These are phyloP conservation scores for Chaetomium strumarium DNA, from an alignment of 2,329 filamentous ascomycete genomes.

Conservation along the genomic window DNA sequence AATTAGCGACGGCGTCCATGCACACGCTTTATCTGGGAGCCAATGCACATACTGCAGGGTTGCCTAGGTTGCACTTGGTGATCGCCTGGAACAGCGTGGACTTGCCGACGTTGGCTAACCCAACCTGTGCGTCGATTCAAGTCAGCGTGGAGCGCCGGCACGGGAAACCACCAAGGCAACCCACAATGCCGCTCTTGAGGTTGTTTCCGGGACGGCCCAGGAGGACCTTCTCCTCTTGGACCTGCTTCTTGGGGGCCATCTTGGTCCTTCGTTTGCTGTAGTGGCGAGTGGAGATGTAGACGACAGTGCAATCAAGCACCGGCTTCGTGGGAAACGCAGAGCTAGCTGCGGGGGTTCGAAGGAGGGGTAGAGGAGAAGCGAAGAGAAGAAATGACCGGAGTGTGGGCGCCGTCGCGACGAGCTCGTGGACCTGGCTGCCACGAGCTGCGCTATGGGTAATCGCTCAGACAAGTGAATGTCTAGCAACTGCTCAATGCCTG, in stretches of 20 bases:
- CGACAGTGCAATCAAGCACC: conserved; percentile 46
- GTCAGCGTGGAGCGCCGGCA: conserved; percentile 27
- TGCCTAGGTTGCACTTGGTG: conserved; percentile 94
- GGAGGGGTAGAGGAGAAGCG: conserved; percentile 25
- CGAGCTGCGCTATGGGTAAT: conserved; percentile 14
- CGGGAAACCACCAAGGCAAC: conserved; percentile 16
- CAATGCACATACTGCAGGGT: conserved; percentile 75
- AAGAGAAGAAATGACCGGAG: conserved; percentile 21
- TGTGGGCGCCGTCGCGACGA: conserved; percentile 20
- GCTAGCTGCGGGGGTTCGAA: conserved; percentile 53
- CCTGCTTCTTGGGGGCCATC: conserved; percentile 94
- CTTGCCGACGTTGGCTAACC: conserved; percentile 98
- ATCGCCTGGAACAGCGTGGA: conserved; percentile 99
- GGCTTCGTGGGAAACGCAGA: conserved; percentile 54
- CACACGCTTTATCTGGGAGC: conserved; percentile 20
- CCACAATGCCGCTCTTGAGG: conserved; percentile 97
- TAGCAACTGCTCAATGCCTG: not conserved
- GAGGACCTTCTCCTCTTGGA: conserved; percentile 91
- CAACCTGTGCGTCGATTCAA: conserved; percentile 57
- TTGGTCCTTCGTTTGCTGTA: conserved; percentile 58
- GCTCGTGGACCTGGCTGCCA: conserved; percentile 20
- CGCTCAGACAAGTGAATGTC: conserved; percentile 14
- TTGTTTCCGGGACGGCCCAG: conserved; percentile 95
- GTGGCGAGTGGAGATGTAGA: conserved; percentile 45
- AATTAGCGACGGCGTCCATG: conserved; percentile 14